Conservation (phyloP, 768 basidiomycete genomes). For the Tubosaeta brunneosetosa region DNA sequence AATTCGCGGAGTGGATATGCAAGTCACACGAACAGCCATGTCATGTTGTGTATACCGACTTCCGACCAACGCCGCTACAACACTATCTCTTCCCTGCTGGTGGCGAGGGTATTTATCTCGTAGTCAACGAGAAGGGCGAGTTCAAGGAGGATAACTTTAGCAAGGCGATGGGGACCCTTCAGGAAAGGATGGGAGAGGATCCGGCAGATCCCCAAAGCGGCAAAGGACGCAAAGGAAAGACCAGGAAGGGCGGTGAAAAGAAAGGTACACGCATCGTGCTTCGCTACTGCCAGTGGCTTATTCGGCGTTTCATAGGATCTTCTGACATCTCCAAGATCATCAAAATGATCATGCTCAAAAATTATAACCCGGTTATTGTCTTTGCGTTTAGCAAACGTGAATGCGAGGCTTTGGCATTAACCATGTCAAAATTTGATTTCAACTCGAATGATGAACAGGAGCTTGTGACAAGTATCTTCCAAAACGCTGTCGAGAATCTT, state of each 20-base stretch:
- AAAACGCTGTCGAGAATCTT: conserved; percentile 88
- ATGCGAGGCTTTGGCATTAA: conserved; percentile 89
- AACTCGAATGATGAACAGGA: conserved; percentile 91
- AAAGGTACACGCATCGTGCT: conserved; percentile 53
- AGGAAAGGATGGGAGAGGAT: conserved; percentile 82
- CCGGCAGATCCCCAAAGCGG: conserved; percentile 84
- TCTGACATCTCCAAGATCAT: conserved; percentile 98
- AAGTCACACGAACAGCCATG: conserved; percentile 97
- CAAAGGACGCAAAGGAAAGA: conserved; percentile 87
- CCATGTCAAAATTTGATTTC: conserved; percentile 93
- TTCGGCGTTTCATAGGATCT: conserved; percentile 46
- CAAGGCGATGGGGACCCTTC: conserved; percentile 94
- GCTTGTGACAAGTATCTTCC: conserved; percentile 82
- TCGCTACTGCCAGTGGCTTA: background rate
- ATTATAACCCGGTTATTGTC: conserved; percentile 96
- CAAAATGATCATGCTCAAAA: conserved; percentile 96
- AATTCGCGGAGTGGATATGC: conserved; percentile 99
- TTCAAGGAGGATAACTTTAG: conserved; percentile 97
- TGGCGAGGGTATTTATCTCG: conserved; percentile 94
- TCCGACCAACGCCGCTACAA: conserved; percentile 95
- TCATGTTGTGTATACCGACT: conserved; percentile 99
- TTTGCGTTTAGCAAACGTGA: conserved; percentile 99
- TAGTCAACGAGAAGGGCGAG: conserved; percentile 97
- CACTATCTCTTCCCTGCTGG: conserved; percentile 98
- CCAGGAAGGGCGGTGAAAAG: conserved; percentile 87